These are phyloP conservation scores for Cyberlindnera mrakii DNA, from an alignment of 805 yeast species.

Conservation along the genomic window DNA sequence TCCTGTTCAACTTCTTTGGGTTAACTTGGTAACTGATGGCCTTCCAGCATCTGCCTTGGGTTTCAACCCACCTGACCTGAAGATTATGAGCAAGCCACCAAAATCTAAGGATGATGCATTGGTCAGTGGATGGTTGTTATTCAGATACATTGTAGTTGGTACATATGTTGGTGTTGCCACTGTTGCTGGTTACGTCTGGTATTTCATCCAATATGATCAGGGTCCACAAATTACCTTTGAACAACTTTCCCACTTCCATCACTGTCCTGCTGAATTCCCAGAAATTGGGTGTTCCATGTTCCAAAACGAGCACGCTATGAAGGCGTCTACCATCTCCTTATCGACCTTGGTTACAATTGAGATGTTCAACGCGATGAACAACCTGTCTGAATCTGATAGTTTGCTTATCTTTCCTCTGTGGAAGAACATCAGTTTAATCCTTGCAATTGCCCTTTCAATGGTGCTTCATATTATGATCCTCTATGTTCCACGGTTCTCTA, in stretches of 20 bases:
- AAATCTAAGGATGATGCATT: slow-evolving; percentile 32
- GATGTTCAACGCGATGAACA: slow-evolving; percentile 36
- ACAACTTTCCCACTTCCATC: slow-evolving; percentile 31
- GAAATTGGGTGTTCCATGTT: slow-evolving; percentile 31
- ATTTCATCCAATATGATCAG: slow-evolving; percentile 26
- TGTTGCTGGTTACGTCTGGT: slow-evolving; percentile 37
- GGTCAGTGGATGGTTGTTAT: slow-evolving; percentile 31
- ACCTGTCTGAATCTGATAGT: slow-evolving; percentile 32
- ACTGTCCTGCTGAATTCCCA: slow-evolving; percentile 26
- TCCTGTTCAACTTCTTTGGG: slow-evolving; percentile 55
- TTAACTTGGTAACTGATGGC: slow-evolving; percentile 51
- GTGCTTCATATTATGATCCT: slow-evolving; percentile 28
- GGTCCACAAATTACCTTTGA: slow-evolving; percentile 32
- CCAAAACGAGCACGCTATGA: slow-evolving; percentile 19
- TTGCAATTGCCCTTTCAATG: slow-evolving; percentile 31
- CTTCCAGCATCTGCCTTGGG: slow-evolving; percentile 58
- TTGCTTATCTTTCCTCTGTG: slow-evolving; percentile 32
- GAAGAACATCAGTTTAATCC: slow-evolving; percentile 32
- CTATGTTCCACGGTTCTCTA: slow-evolving; percentile 29
- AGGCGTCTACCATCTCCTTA: slow-evolving; percentile 34
- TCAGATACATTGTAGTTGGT: slow-evolving; percentile 34
- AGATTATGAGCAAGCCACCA: slow-evolving; percentile 33
- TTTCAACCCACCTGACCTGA: slow-evolving; percentile 35
- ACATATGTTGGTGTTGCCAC: slow-evolving; percentile 35
- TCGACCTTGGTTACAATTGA: slow-evolving; percentile 35